Base-by-base conservation (phyloP, 805 yeast genomes). In the Metschnikowia matae region DNA sequence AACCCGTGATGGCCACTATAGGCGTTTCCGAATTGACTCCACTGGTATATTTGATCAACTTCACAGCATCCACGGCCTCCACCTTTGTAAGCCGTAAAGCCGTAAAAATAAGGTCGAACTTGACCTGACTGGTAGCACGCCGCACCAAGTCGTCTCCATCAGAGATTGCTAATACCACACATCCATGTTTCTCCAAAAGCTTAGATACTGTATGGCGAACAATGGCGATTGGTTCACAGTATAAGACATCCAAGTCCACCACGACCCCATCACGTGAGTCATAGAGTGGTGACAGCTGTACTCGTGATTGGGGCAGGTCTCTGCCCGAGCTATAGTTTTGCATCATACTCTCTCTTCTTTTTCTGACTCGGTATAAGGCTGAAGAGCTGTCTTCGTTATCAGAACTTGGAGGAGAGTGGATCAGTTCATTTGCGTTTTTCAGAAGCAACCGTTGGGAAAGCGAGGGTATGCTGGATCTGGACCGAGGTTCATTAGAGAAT, bases 181-280 rank as follows among this genome's bases (percentile, higher is more conserved):
- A 89, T 0, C 95, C 96, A 21, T 83, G 62, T 47, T 77, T 74
- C 52, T 82, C 88, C 51, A 92, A 70, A 54, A 84, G 75, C 51
- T 77, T 80, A 40, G 82, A 78, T 26, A 85, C 77, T 13, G 88
- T 75, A 60, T 80, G 87, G 44, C 96, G 69, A 57, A 88, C 84
- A 50, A 85, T 85, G 0, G 96, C 94, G 52, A 88, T 87, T 2
- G 94, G 89, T 60, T 89, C 96, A 66, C 97, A 90, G 13, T 89
- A 72, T 42, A 92, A 70, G 4, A 90, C 83, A 63, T 88, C 91
- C 57, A 87, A 65, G 34, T 73, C 75, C 48, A 43, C 51, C n/a
- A 46, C 35, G 31, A 29, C 21, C 11, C 39, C 26, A 2, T 29
- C 44, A 2, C 36, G 44, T 13, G 36, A 18, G 13, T 41, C 45